Evolutionary conservation across 495 filamentous ascomycete genomes (phyloP), one percentile per base, ranked within the genome.

Genomic region (Cairneyella variabilis): DNA sequence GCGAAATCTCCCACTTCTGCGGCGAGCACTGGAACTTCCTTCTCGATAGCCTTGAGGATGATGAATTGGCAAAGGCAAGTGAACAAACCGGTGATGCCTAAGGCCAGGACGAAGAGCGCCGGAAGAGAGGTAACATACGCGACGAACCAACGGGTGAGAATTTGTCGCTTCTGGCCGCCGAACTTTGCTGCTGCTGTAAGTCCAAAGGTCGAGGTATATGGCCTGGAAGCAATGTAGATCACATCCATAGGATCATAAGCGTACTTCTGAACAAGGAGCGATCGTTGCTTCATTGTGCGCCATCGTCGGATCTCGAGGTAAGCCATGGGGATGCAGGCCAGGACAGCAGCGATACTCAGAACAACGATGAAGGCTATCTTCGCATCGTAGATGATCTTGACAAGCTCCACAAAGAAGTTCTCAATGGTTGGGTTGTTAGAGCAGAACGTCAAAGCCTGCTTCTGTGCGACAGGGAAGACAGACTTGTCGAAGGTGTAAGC

Each of bases 41-140:
- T 82, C 59, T 91, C 69, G 54, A 98, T 78, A 0, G 78, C 65
- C 43, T 75, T 79, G 14, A 98, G 78, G 3, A 97, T 71, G 40
- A 93, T 76, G 61, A 80, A 90, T 68, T 97, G 93, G 68, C 84
- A 91, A 39, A 96, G 72, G 64, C 90, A 95, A 22, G 85, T 79
- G 58, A 95, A 76, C 5, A 98, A 76, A 4, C 91, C 95, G 0
- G 93, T 90, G 2, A 97, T 30, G 21, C 84, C 93, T 21, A 98
- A 82, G 10, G 85, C 85, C 1, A 97, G 80, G 4, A 98, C 81
- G 61, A 98, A 89, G 12, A 98, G 73, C 3, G 92, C 95, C 0
- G 91, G 84, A 0, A 85, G 65, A 3, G 91, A 87, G 1, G 93
- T 97, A 14, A 79, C 80, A 64, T 98, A 98, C 14, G 91, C 86